A percentile compares a stretch with the other conserved stretches of the same genome.
These are phyloP conservation scores for Nannochloropsis limnetica DNA, from an alignment of 352 stramenopile species.

Conservation along the genomic window DNA sequence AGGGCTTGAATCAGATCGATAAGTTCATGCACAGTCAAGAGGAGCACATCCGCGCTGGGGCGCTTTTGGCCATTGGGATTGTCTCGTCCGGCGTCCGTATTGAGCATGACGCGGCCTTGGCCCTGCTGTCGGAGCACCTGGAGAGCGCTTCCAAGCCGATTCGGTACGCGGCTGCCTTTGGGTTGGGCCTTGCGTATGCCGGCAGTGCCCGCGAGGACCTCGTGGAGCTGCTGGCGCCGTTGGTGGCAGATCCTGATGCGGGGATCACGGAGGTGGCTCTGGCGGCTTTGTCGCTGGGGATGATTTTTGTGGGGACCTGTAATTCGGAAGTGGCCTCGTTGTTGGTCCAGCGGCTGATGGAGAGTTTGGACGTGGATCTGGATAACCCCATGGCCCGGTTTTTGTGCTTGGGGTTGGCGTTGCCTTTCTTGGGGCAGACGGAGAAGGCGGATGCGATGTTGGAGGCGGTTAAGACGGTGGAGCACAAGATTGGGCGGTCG, in stretches of 20 bases:
- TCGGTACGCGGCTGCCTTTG: constrained; percentile 82
- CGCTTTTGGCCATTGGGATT: constrained; percentile 91
- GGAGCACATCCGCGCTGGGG: constrained; percentile 94
- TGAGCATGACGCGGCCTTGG: constrained; percentile 90
- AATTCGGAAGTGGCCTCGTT: constrained; percentile 90
- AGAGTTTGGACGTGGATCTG: constrained; percentile 90
- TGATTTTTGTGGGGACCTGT: constrained; percentile 96
- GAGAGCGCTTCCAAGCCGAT: constrained; percentile 82
- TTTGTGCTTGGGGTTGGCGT: constrained; percentile 86
- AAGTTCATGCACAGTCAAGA: constrained; percentile 98
- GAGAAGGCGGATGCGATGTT: constrained; percentile 96
- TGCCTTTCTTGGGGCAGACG: constrained; percentile 92
- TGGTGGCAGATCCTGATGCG: constrained; percentile 82
- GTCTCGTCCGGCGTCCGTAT: constrained; percentile 82
- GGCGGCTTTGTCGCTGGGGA: constrained; percentile 85
- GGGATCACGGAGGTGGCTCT: constrained; percentile 72
- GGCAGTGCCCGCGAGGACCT: constrained; percentile 90
- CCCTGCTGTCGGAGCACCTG: constrained; percentile 90
- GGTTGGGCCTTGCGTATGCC: constrained; percentile 95
- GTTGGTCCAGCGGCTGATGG: constrained; percentile 95
- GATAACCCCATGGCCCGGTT: constrained; percentile 89
- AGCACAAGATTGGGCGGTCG: constrained; percentile 94
- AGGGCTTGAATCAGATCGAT: constrained; percentile 96
- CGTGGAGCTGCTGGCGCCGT: constrained; percentile 84
- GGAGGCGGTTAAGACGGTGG: constrained; percentile 93